Conservation (phyloP, 129 eudicot species). For the Oenanthe sinensis region DNA sequence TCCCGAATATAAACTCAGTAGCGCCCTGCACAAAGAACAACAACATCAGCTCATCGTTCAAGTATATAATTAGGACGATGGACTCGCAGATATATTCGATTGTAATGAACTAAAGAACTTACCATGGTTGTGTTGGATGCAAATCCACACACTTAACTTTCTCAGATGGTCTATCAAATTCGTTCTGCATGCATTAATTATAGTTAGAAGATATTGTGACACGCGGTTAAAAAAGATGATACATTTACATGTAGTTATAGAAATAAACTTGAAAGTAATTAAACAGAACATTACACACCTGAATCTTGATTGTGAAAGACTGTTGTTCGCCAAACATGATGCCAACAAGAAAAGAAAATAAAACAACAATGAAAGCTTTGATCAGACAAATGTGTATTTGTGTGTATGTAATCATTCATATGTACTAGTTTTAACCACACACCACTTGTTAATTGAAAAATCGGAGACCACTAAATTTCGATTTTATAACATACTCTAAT, state of each 20-base stretch:
- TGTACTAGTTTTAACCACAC: no score
- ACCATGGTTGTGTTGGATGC: conserved; percentile 9
- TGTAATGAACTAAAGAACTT: not conserved
- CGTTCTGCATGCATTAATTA: not conserved
- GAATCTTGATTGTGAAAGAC: conserved; percentile 2
- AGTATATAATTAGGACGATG: not conserved
- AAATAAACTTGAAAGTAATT: not conserved
- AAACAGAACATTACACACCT: not conserved
- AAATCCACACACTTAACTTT: conserved; percentile 13
- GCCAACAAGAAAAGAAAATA: not conserved
- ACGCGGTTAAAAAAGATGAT: not conserved
- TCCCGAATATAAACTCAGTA: conserved; percentile 6
- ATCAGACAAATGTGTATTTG: not conserved
- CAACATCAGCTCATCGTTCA: not conserved
- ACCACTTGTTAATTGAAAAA: no score
- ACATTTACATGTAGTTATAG: not conserved
- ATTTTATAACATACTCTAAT: no score
- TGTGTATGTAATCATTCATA: no score
- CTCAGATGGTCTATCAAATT: not conserved
- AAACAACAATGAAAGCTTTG: not conserved
- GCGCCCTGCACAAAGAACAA: not conserved
- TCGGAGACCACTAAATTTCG: no score
- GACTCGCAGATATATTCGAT: not conserved
- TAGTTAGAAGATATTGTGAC: not conserved
- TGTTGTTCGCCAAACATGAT: not conserved